These are phyloP conservation scores for Hymenoscyphus salicellus DNA, from an alignment of 2,329 filamentous ascomycete genomes.

Conservation along the genomic window DNA sequence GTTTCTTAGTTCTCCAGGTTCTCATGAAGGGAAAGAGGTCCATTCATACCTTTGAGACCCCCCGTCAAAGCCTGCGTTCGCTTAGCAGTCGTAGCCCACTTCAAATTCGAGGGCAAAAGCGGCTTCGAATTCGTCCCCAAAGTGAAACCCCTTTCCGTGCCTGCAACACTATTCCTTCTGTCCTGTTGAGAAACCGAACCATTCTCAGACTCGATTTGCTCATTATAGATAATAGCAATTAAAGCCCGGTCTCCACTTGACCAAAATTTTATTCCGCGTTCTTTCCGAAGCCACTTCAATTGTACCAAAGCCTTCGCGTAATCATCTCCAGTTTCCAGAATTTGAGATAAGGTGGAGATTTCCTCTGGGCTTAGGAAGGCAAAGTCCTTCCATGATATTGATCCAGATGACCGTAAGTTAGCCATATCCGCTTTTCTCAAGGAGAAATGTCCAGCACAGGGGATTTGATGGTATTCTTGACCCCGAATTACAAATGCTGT, in stretches of 20 bases:
- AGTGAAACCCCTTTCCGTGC: background rate
- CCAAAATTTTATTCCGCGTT: slow-evolving; percentile 11
- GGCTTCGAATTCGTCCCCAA: background rate
- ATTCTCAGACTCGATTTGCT: background rate
- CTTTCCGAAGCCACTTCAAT: slow-evolving; percentile 11
- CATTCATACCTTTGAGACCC: background rate
- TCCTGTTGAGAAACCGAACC: background rate
- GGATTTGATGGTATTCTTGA: slow-evolving; percentile 8
- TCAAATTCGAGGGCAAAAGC: background rate
- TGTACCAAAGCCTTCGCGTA: slow-evolving; percentile 9
- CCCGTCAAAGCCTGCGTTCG: background rate
- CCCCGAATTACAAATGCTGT: slow-evolving; percentile 8
- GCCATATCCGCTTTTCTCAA: slow-evolving; percentile 6
- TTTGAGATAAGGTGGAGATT: slow-evolving; percentile 1
- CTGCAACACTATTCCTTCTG: background rate
- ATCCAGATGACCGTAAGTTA: slow-evolving; percentile 1
- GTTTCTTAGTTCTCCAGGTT: background rate
- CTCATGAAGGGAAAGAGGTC: background rate
- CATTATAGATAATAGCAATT: slow-evolving; percentile 7
- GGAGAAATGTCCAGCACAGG: slow-evolving; percentile 4
- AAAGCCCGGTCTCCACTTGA: slow-evolving; percentile 2
- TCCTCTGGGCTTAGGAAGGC: slow-evolving; percentile 9
- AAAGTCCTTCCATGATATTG: slow-evolving; percentile 12
- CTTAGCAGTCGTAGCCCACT: background rate
- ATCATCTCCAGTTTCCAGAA: slow-evolving; percentile 1